Base-by-base conservation (phyloP, 2,329 filamentous ascomycete genomes). In the Talaromyces islandicus region DNA sequence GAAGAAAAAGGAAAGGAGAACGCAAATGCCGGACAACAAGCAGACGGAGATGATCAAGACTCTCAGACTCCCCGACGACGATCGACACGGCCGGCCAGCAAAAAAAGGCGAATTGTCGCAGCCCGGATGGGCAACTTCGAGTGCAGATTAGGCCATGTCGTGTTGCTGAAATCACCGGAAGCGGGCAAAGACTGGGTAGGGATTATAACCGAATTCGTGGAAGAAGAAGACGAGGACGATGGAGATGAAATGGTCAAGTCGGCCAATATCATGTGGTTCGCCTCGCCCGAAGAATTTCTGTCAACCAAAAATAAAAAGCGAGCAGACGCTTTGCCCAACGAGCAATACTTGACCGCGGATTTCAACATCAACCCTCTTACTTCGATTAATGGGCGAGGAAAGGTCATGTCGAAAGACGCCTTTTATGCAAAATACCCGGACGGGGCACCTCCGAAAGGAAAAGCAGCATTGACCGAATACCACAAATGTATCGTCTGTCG, bases 181-280 rank as follows among this genome's bases (percentile, higher is more conserved):
- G 84, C 85, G 46, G 91, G 91, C 65, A 91, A 95, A 68, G 89
- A 92, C 11, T 99, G 94, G 92, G 89, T 95, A 2, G 94, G 91
- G 35, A 86, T 99, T 63, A 88, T 97, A 57, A 89, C 88, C 68
- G 87, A 90, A 50, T 96, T 99, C 66, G 72, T 87, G 43, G 87
- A 93, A 52, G 85, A 87, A 32, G 87, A 89, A 52, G 83, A 90
- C 21, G 87, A 89, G 12, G 87, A 86, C 3, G 84, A 89, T 50
- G 73, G 79, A 32, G 69, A 66, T 19, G 67, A 70, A 51, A 51
- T 69, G 29, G 57, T 76, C 64, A 97, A 91, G 80, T 86, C 88
- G 27, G 93, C 90, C 59, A 89, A 88, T 64, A 94, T 99, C 70
- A 88, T 97, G 83, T 99, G 94, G 94, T 97, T 99, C 71, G 77